Evolutionary conservation across 805 yeast genomes (phyloP).

Genomic region (Wickerhamomyces pijperi): DNA sequence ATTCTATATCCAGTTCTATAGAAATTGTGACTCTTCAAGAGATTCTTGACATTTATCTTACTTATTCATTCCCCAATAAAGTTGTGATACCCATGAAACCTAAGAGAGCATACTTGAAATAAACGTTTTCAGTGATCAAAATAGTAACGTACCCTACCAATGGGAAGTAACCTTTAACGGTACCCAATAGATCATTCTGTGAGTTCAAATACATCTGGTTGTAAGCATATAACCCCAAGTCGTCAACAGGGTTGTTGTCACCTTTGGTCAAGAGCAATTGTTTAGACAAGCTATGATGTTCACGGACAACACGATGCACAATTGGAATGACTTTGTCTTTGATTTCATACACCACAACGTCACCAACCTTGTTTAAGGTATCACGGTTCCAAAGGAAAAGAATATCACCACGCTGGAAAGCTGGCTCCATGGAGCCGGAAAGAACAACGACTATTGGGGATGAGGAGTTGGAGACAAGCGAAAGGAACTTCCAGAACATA

Average conservation of each 20-base stretch:
- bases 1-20: too few species aligned
- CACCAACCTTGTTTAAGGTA: slow-evolving; percentile 62
- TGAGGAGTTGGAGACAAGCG: slow-evolving; percentile 66
- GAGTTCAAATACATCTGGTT: slow-evolving; percentile 70
- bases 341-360: slow-evolving; percentile 85
- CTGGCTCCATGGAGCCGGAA: slow-evolving; percentile 99
- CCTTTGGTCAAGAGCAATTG: slow-evolving; percentile 88
- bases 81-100: slow-evolving; percentile 68
- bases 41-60: too few species aligned
- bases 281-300: slow-evolving; percentile 46
- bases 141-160: slow-evolving; percentile 85
- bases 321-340: slow-evolving; percentile 80
- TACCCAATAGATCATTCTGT: slow-evolving; percentile 71
- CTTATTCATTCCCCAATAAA: slow-evolving; percentile 45
- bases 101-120: slow-evolving; percentile 68
- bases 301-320: slow-evolving; percentile 88
- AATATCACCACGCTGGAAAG: slow-evolving; percentile 96
- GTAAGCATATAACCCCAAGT: slow-evolving; percentile 71
- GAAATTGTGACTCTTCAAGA: too few species aligned
- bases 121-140: slow-evolving; percentile 77
- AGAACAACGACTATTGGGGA: slow-evolving; percentile 95
- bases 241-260: slow-evolving; percentile 90
- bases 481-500: slow-evolving; percentile 81
- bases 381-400: slow-evolving; percentile 85
- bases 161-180: slow-evolving; percentile 89